Conservation (phyloP, 345 rosid genomes). For the Garcia nutans region DNA sequence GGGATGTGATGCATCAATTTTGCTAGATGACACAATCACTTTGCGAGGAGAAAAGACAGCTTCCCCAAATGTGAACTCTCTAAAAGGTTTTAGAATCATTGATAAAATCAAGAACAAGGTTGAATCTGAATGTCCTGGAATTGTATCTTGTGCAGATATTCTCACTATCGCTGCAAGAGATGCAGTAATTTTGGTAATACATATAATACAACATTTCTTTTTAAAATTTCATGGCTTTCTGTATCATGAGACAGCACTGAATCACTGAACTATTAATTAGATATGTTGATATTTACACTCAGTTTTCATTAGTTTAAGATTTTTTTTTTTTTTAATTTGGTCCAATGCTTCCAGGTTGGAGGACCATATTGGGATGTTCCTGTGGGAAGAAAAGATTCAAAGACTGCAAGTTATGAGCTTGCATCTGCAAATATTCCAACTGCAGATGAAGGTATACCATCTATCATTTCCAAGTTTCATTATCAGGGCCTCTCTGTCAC, state of each 20-base stretch:
- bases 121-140: slow-evolving; percentile 89
- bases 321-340: not conserved
- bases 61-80: slow-evolving; percentile 48
- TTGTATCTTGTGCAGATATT: slow-evolving; percentile 89
- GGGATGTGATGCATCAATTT: slow-evolving; percentile 92
- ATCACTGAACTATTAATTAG: no score
- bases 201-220: no score
- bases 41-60: slow-evolving; percentile 79
- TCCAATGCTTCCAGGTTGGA: slow-evolving; percentile 54
- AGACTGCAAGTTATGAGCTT: slow-evolving; percentile 53
- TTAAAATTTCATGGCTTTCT: no score
- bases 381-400: slow-evolving; percentile 90
- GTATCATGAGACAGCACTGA: no score
- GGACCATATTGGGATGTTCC: slow-evolving; percentile 98
- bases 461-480: slow-evolving; percentile 62
- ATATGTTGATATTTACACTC: not conserved
- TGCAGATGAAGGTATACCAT: slow-evolving; percentile 55
- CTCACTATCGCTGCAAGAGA: slow-evolving; percentile 90
- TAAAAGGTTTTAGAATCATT: slow-evolving; percentile 60
- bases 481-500: slow-evolving; percentile 76
- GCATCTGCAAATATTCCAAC: slow-evolving; percentile 54
- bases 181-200: slow-evolving; percentile 69
- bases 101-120: slow-evolving; percentile 83
- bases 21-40: slow-evolving; percentile 70
- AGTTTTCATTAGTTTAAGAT: not conserved